Evolutionary conservation across 2,329 filamentous ascomycete genomes (phyloP), one percentile per base, ranked within the genome.

Genomic region (Apiospora malaysiana): DNA sequence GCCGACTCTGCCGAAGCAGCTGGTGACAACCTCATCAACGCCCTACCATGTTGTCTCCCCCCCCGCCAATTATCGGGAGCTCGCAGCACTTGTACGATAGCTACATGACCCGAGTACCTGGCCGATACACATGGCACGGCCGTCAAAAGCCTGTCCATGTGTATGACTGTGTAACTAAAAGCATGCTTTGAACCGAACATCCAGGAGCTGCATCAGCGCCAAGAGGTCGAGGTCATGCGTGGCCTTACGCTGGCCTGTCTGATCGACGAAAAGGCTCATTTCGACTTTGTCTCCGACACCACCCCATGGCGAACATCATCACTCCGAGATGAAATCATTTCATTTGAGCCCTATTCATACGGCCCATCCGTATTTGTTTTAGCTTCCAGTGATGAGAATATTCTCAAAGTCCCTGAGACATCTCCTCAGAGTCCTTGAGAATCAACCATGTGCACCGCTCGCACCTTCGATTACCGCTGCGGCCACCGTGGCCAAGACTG

Each of bases 41-140:
- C 83, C 83, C 0, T 84, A 82, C 70, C 83, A 85, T 69, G 76
- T 85, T 66, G 78, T 85, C 56, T 84, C n/a, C 85, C 68, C 77
- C 79, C 0, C 80, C 77, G 6, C 81, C 83, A 0, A 77, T 80
- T 7, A 66, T 80, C 18, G 79, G 77, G 25, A 72, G 73, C 6
- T 75, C 80, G 67, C 76, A 79, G 68, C 75, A 79, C 6, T 75
- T 78, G 6, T 83, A 79, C 66, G 75, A 80, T 10, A 77, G 77
- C 65, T 80, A 78, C 65, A 80, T 84, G 73, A 76, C 77, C 45
- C 84, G 85, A 73, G 83, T 83, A 1, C 76, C 75, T 66, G 84
- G 83, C 0, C 78, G 84, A 1, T 81, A 77, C 69, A 72, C 82
- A 32, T 81, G 84, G 3, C 76, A 78, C n/a, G 82, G 83, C 5